Evolutionary conservation across 768 basidiomycete genomes (phyloP).

Genomic region (Lepiota venenata): DNA sequence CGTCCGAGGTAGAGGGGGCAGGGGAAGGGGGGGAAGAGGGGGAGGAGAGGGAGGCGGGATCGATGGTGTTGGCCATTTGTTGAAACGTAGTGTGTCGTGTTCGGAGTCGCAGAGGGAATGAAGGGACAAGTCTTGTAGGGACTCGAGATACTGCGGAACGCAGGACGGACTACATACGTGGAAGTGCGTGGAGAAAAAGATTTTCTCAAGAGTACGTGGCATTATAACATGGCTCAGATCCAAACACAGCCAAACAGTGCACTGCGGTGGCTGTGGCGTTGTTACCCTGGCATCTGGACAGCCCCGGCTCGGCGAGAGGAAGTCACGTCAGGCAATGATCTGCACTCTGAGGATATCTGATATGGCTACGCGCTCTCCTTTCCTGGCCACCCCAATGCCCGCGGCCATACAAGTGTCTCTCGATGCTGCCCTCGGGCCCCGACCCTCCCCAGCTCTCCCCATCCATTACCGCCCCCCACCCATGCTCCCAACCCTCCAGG

Average conservation of each 20-base stretch:
- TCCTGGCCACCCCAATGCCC: no score
- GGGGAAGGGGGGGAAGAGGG: slow-evolving; percentile 19
- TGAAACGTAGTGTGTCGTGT: slow-evolving; percentile 8
- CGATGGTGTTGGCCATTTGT: slow-evolving; percentile 16
- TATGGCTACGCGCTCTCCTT: no score
- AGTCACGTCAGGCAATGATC: no score
- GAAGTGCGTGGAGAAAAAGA: slow-evolving; percentile 26
- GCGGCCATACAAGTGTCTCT: no score
- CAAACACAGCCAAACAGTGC: background rate
- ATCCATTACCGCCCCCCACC: no score
- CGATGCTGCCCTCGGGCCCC: no score
- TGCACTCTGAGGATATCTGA: no score
- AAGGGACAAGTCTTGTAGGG: slow-evolving; percentile 8
- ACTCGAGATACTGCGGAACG: slow-evolving; percentile 27
- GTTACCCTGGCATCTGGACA: no score
- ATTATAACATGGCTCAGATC: slow-evolving; percentile 7
- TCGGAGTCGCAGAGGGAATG: slow-evolving; percentile 8
- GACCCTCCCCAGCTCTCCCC: no score
- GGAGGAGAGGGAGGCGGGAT: slow-evolving; percentile 31
- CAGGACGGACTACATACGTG: slow-evolving; percentile 38
- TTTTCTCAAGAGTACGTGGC: slow-evolving; percentile 20
- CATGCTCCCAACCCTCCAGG: background rate
- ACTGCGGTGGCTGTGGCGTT: no score
- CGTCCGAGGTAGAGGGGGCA: slow-evolving; percentile 20
- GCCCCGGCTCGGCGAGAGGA: no score